Percentiles rank a stretch among this genome's conserved stretches.
phyloP scores from a whole-genome alignment of 768 basidiomycete genomes.

The Crucibulum laeve region DNA sequence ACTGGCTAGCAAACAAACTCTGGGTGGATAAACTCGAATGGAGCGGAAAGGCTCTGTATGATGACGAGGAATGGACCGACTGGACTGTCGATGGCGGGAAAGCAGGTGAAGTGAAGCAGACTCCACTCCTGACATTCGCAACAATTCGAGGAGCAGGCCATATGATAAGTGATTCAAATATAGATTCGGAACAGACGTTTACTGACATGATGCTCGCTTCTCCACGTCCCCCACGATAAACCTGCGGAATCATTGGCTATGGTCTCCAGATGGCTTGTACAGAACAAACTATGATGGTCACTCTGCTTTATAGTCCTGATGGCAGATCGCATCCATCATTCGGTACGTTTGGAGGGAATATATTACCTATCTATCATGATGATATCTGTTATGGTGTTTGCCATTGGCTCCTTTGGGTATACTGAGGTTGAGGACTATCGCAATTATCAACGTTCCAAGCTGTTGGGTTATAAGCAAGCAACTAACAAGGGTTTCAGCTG shows the following conservation, averaged over 20 bases:
- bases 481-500: no score
- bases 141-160: constrained; percentile 45
- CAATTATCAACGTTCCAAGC: no score
- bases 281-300: constrained; percentile 28
- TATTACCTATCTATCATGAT: no score
- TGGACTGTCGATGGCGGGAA: constrained; percentile 51
- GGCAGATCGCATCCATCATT: constrained; percentile 7
- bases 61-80: constrained; percentile 40
- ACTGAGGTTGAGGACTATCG: no score
- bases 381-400: no score
- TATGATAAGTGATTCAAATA: constrained; percentile 42
- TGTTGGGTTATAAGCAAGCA: no score
- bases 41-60: constrained; percentile 56
- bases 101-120: constrained; percentile 43
- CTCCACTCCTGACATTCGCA: constrained; percentile 28
- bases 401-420: no score
- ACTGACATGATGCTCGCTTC: constrained; percentile 14
- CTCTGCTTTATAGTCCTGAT: neutral
- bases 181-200: constrained; percentile 2
- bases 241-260: constrained; percentile 60
- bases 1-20: constrained; percentile 71
- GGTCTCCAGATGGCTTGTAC: constrained; percentile 60
- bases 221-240: constrained; percentile 64
- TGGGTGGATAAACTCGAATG: constrained; percentile 76
- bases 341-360: no score